Evolutionary conservation across 176 grass and related monocot species (phyloP), one percentile per base, ranked within the genome.

Genomic region (Oryza coarctata): DNA sequence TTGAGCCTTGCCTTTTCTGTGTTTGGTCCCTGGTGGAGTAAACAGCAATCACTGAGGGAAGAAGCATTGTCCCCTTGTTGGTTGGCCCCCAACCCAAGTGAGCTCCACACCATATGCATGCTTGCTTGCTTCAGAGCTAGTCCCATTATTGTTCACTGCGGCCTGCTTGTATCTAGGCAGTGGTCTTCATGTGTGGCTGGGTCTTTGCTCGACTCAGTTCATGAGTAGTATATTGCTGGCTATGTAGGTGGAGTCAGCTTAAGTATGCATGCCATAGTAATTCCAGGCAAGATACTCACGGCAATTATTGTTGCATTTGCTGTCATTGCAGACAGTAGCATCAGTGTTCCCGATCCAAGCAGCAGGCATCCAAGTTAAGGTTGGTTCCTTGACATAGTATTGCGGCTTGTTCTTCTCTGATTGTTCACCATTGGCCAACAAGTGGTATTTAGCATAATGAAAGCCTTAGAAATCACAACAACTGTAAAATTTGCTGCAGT

Each of bases 21-120:
- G 55, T 77, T 77, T 78, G 82, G 78, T 87, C 88, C 80, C 79
- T 87, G 80, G 84, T 86, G 84, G 88, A 88, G 91, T 90, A 90
- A 83, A 79, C 88, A 93, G 79, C 85, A 86, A 93, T 90, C 88
- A 87, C 82, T 75, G 69, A 43, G 55, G 69, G 65, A 81, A 68
- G 82, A 90, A 90, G 85, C 91, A 83, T 83, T 86, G 85, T 90
- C 78, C 83, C 85, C 88, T 75, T 30, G 70, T 35, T 88, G 62
- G 89, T 45, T 84, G 85, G 55, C 47, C 26, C 26, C 57, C 80
- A 58, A 74, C 44, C 80, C 65, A 74, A 43, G 47, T 78, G 75
- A 79, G 57, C 66, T 87, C 85, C 80, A 77, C 55, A 60, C 77
- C 55, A 29, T 66, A 65, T 76, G 71, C 71, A 30, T 86, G 44